Percentiles rank a stretch among this genome's conserved stretches.
Evolutionary conservation across 148 eudicot genomes (phyloP).

Genomic region (Rhododendron mucronatum): DNA sequence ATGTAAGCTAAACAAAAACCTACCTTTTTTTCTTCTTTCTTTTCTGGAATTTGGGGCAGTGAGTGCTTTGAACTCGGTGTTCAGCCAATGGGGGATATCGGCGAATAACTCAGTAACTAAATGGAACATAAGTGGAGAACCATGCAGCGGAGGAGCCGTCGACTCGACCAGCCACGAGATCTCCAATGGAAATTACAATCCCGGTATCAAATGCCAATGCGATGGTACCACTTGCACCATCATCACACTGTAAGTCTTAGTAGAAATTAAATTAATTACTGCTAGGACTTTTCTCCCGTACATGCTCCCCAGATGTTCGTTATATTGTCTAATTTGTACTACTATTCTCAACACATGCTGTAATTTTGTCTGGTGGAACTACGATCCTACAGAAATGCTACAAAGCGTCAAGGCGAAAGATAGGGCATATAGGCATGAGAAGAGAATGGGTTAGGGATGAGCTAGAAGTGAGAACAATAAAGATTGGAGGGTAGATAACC

Average conservation of each 20-base stretch:
- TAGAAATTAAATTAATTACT: not conserved
- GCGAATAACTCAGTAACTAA: not conserved
- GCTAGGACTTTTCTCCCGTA: not conserved
- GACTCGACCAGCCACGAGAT: slow-evolving; percentile 22
- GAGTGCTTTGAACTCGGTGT: slow-evolving; percentile 38
- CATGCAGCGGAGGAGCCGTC: slow-evolving; percentile 54
- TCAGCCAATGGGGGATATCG: slow-evolving; percentile 38
- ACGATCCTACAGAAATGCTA: not conserved
- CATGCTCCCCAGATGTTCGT: not conserved
- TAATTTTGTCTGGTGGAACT: not conserved
- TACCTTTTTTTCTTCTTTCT: not conserved
- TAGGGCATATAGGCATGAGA: not conserved
- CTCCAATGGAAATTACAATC: slow-evolving; percentile 24
- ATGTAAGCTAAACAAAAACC: too few relatives aligned
- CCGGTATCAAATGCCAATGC: slow-evolving; percentile 70
- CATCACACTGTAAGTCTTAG: slow-evolving; percentile 38
- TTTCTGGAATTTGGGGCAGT: slow-evolving; percentile 33
- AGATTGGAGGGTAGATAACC: not conserved
- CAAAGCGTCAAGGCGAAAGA: not conserved
- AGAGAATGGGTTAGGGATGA: not conserved
- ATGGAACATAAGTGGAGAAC: slow-evolving; percentile 81
- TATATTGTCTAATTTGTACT: too few relatives aligned
- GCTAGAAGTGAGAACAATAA: not conserved
- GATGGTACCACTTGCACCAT: slow-evolving; percentile 54
- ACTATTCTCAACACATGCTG: not conserved